Evolutionary conservation across 257 asterid species (phyloP), one percentile per base, ranked within the genome.

Genomic region (Solanum chilense): DNA sequence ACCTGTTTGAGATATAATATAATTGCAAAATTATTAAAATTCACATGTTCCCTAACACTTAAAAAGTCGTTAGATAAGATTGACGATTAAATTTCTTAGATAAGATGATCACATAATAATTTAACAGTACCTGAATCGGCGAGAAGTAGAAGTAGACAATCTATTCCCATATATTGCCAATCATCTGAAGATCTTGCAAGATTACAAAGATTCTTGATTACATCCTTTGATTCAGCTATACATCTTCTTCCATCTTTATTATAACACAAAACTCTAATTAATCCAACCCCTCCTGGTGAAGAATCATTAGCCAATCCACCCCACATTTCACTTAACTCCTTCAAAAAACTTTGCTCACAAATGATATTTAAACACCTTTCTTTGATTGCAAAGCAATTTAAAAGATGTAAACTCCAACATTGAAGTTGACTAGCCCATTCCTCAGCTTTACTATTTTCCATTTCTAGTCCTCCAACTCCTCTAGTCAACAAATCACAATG

Each of bases 391-490:
- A 95, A 96, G 58, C 98, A 96, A 75, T 93, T 95, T 1, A 96
- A 83, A 64, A 96, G 97, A 88, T 96, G 94, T 47, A 96, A 86
- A 88, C 96, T 92, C 99, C 99, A 96, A 80, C 97, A 91, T 39
- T 96, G 98, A 20, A 95, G 89, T 87, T 96, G 99, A 85, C 95
- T 92, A 31, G 95, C 95, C 99, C 99, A 96, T 77, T 95, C 99
- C 90, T 94, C 98, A 5, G 98, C 98, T 88, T 96, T 96, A 37
- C 88, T 88, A 23, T 93, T 91, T 89, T 95, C 98, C 89, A 64
- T 81, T 86, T 96, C 98, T 11, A 86, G 44, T 44, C 95, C 96
- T 52, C 92, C 95, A 45, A 87, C 89, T 23, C 99, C 99, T 89
- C 98, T 89, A 1, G 98, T 92, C 25, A 96, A 92, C 88, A 95